These are phyloP conservation scores for Euptelea pleiosperma DNA, from an alignment of 164 flowering plant species.

Conservation along the genomic window DNA sequence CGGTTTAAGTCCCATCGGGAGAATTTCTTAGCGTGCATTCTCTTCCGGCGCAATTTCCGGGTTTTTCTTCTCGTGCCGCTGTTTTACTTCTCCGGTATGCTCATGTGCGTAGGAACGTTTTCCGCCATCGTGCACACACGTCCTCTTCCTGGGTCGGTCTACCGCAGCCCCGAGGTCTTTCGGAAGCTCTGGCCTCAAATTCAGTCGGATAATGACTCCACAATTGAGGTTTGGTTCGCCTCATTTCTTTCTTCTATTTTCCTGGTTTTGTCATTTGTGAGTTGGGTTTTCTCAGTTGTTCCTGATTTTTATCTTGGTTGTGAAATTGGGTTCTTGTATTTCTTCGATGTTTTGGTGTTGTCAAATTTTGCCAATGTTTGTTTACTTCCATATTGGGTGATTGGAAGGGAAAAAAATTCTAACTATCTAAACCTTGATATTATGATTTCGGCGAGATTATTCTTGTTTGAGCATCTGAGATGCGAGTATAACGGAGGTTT, in stretches of 20 bases:
- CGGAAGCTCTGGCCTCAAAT: constrained; percentile 58
- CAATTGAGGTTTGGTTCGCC: constrained; percentile 46
- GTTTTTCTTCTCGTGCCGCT: constrained; percentile 48
- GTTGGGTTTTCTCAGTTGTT: background rate
- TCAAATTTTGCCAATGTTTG: background rate
- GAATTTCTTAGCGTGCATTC: constrained; percentile 16
- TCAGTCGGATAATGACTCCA: constrained; percentile 49
- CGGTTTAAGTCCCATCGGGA: constrained; percentile 33
- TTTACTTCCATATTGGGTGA: background rate
- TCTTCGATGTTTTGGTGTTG: background rate
- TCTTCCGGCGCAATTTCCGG: constrained; percentile 35
- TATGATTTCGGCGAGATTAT: background rate
- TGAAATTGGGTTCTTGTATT: constrained; percentile 3
- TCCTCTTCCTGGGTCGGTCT: constrained; percentile 68
- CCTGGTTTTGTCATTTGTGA: background rate
- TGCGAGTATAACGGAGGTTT: too few relatives aligned
- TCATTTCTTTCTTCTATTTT: background rate
- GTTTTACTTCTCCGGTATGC: constrained; percentile 50
- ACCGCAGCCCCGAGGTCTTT: constrained; percentile 63
- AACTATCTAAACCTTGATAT: background rate
- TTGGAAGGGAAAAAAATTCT: background rate
- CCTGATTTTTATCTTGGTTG: background rate
- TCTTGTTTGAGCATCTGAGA: too few relatives aligned
- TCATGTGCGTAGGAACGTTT: constrained; percentile 55
- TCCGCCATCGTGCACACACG: constrained; percentile 33